These are phyloP conservation scores for Sporothrix mexicana DNA, from an alignment of 2,329 filamentous ascomycete genomes.

Conservation along the genomic window DNA sequence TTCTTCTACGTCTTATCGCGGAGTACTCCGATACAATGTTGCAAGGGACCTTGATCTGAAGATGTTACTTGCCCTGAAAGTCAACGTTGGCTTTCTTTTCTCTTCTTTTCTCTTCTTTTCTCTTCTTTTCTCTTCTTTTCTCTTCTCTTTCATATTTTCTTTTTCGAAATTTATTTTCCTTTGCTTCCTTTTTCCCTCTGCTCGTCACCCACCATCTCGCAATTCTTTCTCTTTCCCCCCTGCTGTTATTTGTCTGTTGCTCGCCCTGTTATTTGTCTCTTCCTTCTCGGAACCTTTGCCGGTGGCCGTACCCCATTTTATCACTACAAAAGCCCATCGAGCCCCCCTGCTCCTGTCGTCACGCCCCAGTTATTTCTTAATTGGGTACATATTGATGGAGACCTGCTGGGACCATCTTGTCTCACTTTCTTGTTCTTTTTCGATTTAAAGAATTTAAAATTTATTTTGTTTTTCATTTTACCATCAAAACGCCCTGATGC, in stretches of 20 bases:
- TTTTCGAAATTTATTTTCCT: background rate
- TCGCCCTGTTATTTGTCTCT: background rate
- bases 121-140: too few species aligned
- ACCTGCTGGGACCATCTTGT: background rate
- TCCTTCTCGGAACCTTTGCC: slow-evolving; percentile 21
- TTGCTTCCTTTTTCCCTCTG: background rate
- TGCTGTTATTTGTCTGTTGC: background rate
- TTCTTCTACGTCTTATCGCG: background rate
- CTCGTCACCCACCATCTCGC: background rate
- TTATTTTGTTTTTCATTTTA: slow-evolving; percentile 10
- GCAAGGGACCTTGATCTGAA: background rate
- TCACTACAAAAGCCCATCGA: background rate
- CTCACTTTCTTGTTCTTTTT: background rate
- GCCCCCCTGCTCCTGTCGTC: background rate
- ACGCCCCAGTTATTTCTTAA: slow-evolving; percentile 16
- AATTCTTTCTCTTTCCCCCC: background rate
- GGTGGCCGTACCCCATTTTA: slow-evolving; percentile 4
- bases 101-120: too few species aligned
- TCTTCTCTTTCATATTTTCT: background rate
- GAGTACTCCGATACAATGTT: background rate
- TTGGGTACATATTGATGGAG: slow-evolving; percentile 18
- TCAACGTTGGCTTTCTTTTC: too few species aligned
- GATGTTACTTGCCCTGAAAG: too few species aligned
- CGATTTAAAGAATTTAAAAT: background rate
- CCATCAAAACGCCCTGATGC: background rate